A percentile compares a stretch with the other conserved stretches of the same genome.
These are phyloP conservation scores for Drechslerella stenobrocha DNA, from an alignment of 2,329 filamentous ascomycete genomes.

Conservation along the genomic window DNA sequence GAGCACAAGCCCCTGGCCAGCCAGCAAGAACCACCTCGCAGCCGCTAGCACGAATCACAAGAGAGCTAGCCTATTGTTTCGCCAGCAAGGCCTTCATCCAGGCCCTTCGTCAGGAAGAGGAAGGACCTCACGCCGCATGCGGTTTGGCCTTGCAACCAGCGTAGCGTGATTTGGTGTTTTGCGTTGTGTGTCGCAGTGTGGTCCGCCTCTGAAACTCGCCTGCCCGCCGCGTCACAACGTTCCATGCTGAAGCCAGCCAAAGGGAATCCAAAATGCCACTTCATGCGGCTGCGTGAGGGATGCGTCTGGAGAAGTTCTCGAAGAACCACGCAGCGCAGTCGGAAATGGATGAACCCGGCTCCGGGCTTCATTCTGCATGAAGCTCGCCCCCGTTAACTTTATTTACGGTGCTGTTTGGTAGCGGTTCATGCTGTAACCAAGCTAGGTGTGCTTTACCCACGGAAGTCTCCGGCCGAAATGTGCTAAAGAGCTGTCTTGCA, in stretches of 20 bases:
- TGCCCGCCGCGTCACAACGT: background rate
- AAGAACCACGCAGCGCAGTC: too few relatives aligned
- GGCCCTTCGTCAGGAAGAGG: background rate
- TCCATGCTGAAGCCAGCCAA: background rate
- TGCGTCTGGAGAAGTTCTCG: background rate
- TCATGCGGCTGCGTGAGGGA: background rate
- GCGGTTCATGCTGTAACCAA: too few relatives aligned
- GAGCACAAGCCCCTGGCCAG: too few relatives aligned
- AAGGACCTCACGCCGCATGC: background rate
- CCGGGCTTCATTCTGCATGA: too few relatives aligned
- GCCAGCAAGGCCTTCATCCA: background rate
- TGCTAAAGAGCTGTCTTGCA: too few relatives aligned
- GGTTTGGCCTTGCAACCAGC: background rate
- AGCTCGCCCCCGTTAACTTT: background rate
- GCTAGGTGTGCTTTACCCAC: too few relatives aligned
- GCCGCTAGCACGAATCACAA: too few relatives aligned
- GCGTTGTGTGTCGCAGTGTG: constrained; percentile 3
- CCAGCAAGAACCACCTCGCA: too few relatives aligned
- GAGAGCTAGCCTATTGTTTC: background rate
- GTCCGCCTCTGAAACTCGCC: background rate
- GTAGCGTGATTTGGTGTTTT: background rate
- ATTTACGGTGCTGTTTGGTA: too few relatives aligned
- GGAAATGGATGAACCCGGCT: too few relatives aligned
- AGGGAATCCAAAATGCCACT: background rate
- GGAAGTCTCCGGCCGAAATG: too few relatives aligned